Evolutionary conservation across 306 rosid genomes (phyloP).

Genomic region (Erythrophleum fordii): DNA sequence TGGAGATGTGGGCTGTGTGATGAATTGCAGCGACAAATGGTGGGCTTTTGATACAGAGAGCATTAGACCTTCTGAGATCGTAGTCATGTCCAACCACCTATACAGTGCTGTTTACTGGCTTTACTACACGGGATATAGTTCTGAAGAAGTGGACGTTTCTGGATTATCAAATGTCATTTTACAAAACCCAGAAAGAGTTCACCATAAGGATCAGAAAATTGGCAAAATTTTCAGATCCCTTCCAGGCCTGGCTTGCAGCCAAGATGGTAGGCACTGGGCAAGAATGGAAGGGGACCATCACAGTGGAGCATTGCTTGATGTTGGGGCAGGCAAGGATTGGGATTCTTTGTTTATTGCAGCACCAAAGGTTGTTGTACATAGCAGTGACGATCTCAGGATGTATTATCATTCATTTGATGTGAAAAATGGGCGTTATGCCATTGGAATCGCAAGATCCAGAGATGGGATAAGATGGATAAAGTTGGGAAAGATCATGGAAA

Average conservation of each 20-base stretch:
- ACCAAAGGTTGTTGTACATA: slow-evolving; percentile 52
- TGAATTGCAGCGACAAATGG: slow-evolving; percentile 52
- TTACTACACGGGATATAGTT: slow-evolving; percentile 50
- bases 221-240: slow-evolving; percentile 37
- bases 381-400: slow-evolving; percentile 55
- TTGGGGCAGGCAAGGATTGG: slow-evolving; percentile 53
- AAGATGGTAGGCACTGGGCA: slow-evolving; percentile 65
- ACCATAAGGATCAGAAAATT: neutral
- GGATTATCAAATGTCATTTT: neutral
- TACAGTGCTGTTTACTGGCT: slow-evolving; percentile 58
- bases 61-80: slow-evolving; percentile 54
- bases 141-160: slow-evolving; percentile 38
- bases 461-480: slow-evolving; percentile 62
- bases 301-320: slow-evolving; percentile 59
- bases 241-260: slow-evolving; percentile 60
- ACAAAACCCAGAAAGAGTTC: slow-evolving; percentile 40
- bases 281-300: slow-evolving; percentile 65
- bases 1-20: slow-evolving; percentile 44
- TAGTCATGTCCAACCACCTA: slow-evolving; percentile 56
- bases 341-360: slow-evolving; percentile 48
- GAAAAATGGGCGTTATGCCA: slow-evolving; percentile 24
- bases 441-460: slow-evolving; percentile 63
- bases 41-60: slow-evolving; percentile 58
- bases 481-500: slow-evolving; percentile 50
- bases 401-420: slow-evolving; percentile 60